These are phyloP conservation scores for Lophium mytilinum DNA, from an alignment of 495 filamentous ascomycete species.

Conservation along the genomic window DNA sequence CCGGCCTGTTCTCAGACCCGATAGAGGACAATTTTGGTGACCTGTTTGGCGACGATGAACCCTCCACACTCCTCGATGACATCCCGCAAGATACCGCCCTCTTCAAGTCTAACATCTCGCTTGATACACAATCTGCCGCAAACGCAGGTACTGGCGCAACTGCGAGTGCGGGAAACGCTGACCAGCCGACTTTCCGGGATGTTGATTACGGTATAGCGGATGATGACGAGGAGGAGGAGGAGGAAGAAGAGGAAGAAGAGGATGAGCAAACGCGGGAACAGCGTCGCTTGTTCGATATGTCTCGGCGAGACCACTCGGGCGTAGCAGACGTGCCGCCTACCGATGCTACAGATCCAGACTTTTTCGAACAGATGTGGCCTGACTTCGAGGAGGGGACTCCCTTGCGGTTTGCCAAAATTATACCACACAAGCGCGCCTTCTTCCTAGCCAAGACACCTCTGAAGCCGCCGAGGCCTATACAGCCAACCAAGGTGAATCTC, in stretches of 20 bases:
- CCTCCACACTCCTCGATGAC: slow-evolving; percentile 37
- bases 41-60: slow-evolving; percentile 40
- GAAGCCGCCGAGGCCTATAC: slow-evolving; percentile 69
- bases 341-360: slow-evolving; percentile 56
- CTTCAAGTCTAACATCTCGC: background rate
- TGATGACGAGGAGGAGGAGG: slow-evolving; percentile 34
- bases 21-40: slow-evolving; percentile 18
- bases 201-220: slow-evolving; percentile 26
- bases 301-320: slow-evolving; percentile 16
- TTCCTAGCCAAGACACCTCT: slow-evolving; percentile 60
- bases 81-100: slow-evolving; percentile 10
- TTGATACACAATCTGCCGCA: background rate
- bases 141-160: background rate
- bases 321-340: slow-evolving; percentile 45
- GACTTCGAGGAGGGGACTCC: slow-evolving; percentile 56
- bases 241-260: slow-evolving; percentile 28
- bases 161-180: no score
- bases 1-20: slow-evolving; percentile 28
- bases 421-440: slow-evolving; percentile 64
- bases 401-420: slow-evolving; percentile 61
- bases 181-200: slow-evolving; percentile 25
- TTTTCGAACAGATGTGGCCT: slow-evolving; percentile 62
- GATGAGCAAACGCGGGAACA: slow-evolving; percentile 11
- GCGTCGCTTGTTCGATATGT: slow-evolving; percentile 19
- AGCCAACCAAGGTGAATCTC: slow-evolving; percentile 78